Base-by-base conservation (phyloP, 1,139 yeast genomes). In the Cylindricascospora bacillispora region DNA sequence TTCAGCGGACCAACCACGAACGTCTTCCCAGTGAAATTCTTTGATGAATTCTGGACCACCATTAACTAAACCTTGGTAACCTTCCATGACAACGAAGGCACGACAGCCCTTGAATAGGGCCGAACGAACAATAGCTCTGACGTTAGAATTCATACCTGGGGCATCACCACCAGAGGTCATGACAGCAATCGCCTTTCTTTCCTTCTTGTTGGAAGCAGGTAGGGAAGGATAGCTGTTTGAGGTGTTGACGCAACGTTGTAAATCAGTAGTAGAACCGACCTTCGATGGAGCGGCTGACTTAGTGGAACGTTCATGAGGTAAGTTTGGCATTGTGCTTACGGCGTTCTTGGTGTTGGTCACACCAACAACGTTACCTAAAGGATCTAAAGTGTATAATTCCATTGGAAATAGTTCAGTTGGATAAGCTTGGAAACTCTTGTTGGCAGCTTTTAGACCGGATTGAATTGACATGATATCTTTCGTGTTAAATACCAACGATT, bases 151-250 rank as follows among this genome's bases (percentile, higher is more conserved):
- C 98, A 89, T 89, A 42, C 98, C 98, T 15, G 94, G 98, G 26
- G 97, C 47, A 58, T 86, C 98, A 54, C 98, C 98, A 45, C 98
- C 98, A 2, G 95, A 82, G 2, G 98, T 89, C 89, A 89, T 82
- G 30, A 89, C 92, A 5, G 93, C 98, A 42, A 89, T 80, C 15
- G 51, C 46, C 29, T 51, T 49, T 35, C 41, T 31, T 23, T 26
- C 26, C 28, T 33, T 30, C n/a, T 30, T 20, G 10, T 32, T 15
- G 13, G 35, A 30, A 22, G 24, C 15, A 38, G 56, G 46, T 30
- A 43, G 26, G 10, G 44, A 37, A 23, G 45, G 45, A 26, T 45
- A 40, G 28, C 34, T 25, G 27, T 35, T 38, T 12, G 37, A 28
- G 4, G 50, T 40, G 27, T 37, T 35, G 28, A 37, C 36, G 12